Evolutionary conservation across 2,329 filamentous ascomycete species (phyloP), one percentile per base, ranked within the genome.

Genomic region (Rosellinia necatrix): DNA sequence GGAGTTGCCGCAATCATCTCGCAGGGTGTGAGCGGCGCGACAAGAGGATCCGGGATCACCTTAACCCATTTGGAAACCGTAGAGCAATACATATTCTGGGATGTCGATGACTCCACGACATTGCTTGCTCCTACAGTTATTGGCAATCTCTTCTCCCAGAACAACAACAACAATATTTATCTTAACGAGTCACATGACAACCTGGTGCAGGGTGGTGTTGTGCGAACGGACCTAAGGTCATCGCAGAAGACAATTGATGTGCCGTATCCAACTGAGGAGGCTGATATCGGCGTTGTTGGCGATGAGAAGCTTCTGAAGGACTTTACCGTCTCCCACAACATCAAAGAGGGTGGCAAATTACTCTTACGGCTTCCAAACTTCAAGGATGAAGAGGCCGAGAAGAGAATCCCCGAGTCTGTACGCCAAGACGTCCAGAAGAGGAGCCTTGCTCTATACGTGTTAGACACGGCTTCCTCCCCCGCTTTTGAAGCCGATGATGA

Each of bases 1-100:
- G 77, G 76, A 30, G 74, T 87, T 43, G 75, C 79, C 50, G 71
- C 78, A 38, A 75, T 78, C 63, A 71, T 87, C 65, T 68, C 80
- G 72, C 74, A 76, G 63, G 72, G 81, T 60, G 73, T 77, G 55
- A 74, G 72, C 69, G 83, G 84, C 65, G 34, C 64, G 59, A 88
- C 88, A 65, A 82, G 75, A 49, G 73, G 76, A 44, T 70, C 74
- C 21, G 75, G 75, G 53, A 67, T 70, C 70, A 58, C 72, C 65
- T 54, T 78, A 60, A 64, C 63, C 22, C 66, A 72, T n/a, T 71
- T 79, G 42, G 73, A 86, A 51, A 78, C 84, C 63, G 85, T 87
- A 17, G 83, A 90, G 72, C 90, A 97, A 74, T 97, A 94, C 77
- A 88, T 87, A 10, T 97, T 99, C 82, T 97, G 92, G 92, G 90